Evolutionary conservation across 208 protist species (phyloP).

Genomic region (Wallacemonas collosoma): DNA sequence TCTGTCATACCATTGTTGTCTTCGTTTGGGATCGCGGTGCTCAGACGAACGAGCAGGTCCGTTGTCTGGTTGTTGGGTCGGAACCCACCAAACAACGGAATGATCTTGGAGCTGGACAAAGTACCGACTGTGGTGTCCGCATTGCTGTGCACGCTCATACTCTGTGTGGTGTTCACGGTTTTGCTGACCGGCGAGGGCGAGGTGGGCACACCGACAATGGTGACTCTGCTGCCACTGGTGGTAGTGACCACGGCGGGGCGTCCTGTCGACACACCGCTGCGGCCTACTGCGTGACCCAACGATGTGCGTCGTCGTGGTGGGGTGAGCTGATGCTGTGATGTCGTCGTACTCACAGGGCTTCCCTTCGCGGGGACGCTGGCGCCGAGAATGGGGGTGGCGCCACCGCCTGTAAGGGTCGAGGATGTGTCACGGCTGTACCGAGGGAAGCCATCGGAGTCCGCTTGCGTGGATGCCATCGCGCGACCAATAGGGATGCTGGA

Average conservation of each 20-base stretch:
- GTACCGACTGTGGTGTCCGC: neutral
- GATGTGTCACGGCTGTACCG: neutral
- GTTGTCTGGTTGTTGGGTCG: conserved; percentile 29
- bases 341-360: too few species aligned
- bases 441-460: conserved; percentile 12
- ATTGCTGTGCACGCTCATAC: conserved; percentile 1
- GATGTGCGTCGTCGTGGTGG: too few species aligned
- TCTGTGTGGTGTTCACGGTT: neutral
- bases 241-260: too few species aligned
- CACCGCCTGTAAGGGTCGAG: too few species aligned
- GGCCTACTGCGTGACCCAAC: too few species aligned
- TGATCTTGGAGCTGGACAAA: conserved; percentile 16
- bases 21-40: conserved; percentile 33
- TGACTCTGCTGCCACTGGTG: neutral
- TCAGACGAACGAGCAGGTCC: conserved; percentile 35
- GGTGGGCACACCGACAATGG: too few species aligned
- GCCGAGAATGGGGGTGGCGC: too few species aligned
- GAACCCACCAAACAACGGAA: conserved; percentile 17
- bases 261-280: too few species aligned
- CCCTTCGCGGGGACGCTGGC: too few species aligned
- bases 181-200: neutral
- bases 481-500: conserved; percentile 6
- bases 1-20: conserved; percentile 6
- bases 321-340: too few species aligned
- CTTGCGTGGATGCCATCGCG: conserved; percentile 7